phyloP scores from a whole-genome alignment of 768 basidiomycete genomes.

The Russula earlei region DNA sequence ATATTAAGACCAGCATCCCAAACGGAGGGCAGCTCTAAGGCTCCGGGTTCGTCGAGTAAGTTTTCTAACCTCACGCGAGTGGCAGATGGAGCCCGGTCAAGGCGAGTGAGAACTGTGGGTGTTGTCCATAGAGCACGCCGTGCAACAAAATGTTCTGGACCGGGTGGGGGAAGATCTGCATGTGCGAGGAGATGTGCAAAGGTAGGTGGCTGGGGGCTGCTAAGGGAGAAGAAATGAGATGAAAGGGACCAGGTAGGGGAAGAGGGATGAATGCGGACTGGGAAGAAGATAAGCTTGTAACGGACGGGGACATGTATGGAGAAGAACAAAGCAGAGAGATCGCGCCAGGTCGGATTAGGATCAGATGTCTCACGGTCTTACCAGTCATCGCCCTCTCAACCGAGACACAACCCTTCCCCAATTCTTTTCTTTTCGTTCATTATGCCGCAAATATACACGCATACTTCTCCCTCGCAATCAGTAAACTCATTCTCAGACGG shows the following conservation, averaged over 20 bases:
- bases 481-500: conserved; percentile 73
- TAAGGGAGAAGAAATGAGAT: too few relatives aligned
- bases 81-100: conserved; percentile 21
- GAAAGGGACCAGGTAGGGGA: too few relatives aligned
- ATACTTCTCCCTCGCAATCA: conserved; percentile 52
- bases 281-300: too few relatives aligned
- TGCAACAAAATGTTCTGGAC: conserved; percentile 52
- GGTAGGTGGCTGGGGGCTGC: conserved; percentile 16
- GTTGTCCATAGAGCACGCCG: conserved; percentile 53
- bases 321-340: too few relatives aligned
- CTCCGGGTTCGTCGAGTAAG: conserved; percentile 38
- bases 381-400: background rate
- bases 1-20: conserved; percentile 51
- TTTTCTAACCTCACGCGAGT: conserved; percentile 34
- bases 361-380: conserved; percentile 9
- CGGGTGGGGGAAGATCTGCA: conserved; percentile 46
- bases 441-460: conserved; percentile 27
- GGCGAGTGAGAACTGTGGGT: conserved; percentile 22
- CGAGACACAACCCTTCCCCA: conserved; percentile 5
- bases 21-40: conserved; percentile 38
- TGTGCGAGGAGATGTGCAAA: conserved; percentile 35
- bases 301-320: too few relatives aligned
- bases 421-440: background rate
- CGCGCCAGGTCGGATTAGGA: background rate
- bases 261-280: background rate